Evolutionary conservation across 2,329 filamentous ascomycete species (phyloP), one percentile per base, ranked within the genome.

Genomic region (Rhinocladiella similis): DNA sequence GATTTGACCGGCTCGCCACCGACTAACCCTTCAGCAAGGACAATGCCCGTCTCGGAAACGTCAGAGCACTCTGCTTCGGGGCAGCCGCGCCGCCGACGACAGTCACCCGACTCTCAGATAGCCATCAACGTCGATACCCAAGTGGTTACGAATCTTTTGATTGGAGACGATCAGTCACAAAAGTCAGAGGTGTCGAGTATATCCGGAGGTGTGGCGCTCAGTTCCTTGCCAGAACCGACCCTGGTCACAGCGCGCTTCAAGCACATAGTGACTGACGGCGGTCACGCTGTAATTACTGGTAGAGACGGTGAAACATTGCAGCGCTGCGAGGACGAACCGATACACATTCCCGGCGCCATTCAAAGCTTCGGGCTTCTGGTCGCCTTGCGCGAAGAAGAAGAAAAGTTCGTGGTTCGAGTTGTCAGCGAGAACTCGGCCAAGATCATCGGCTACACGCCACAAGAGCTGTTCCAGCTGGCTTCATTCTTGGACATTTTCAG

Each of bases 251-350:
- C 85, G 20, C 86, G 91, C 1, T 96, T 95, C 73, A 88, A 86
- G 63, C 90, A 96, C 67, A 78, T 89, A 3, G 76, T 87, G 22
- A 91, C 89, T 0, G 84, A 89, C 1, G 88, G 85, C 14, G 91
- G 91, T 0, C 90, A 96, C 73, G 85, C 88, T 22, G 83, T 96
- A 27, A 89, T 96, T 52, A 94, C 90, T 1, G 91, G 91, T 5
- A 81, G 88, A 53, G 85, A 90, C 51, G 87, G 85, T 1, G 81
- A 84, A 1, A 83, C 80, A 1, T 74, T 94, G 43, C 89, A 95
- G 68, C 82, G 85, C 50, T 96, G 91, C 67, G 91, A 96, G 70
- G 91, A 96, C 66, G 91, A 96, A 66, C 91, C 91, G 0, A 96
- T 96, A 22, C 90, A 93, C 63, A 87, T 91, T 1, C 91, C 91